These are phyloP conservation scores for Penicillium sp. DNA, from an alignment of 2,329 filamentous ascomycete genomes.

Conservation along the genomic window DNA sequence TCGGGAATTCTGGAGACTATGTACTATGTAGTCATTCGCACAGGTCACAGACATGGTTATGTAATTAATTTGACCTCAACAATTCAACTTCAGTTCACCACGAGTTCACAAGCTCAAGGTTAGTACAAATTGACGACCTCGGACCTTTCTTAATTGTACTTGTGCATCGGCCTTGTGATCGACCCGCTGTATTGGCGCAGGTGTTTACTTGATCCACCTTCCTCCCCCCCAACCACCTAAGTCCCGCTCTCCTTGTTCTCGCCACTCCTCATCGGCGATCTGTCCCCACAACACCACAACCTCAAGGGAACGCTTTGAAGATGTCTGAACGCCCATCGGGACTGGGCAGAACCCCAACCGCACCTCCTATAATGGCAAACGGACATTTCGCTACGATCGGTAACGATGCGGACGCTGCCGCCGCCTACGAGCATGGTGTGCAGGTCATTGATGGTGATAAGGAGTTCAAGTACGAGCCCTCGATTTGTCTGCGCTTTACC, in stretches of 20 bases:
- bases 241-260: slow-evolving; percentile 14
- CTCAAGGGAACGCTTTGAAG: slow-evolving; percentile 8
- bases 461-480: slow-evolving; percentile 78
- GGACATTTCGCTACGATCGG: slow-evolving; percentile 48
- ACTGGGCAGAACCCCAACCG: slow-evolving; percentile 31
- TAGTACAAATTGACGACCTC: background rate
- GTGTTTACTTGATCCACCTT: slow-evolving; percentile 10
- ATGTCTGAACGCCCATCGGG: slow-evolving; percentile 29
- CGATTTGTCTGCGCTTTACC: background rate
- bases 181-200: background rate
- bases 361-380: slow-evolving; percentile 44
- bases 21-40: too few relatives aligned
- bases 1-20: too few relatives aligned
- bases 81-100: too few relatives aligned
- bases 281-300: slow-evolving; percentile 18
- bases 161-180: slow-evolving; percentile 9
- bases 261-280: slow-evolving; percentile 16
- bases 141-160: slow-evolving; percentile 16
- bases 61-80: too few relatives aligned
- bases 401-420: slow-evolving; percentile 34
- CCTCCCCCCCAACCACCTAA: slow-evolving; percentile 14
- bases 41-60: too few relatives aligned
- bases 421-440: slow-evolving; percentile 81
- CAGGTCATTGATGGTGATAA: slow-evolving; percentile 97
- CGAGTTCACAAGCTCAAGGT: background rate